Conservation (phyloP, 2,329 filamentous ascomycete genomes). For the Aschersonia sp. region DNA sequence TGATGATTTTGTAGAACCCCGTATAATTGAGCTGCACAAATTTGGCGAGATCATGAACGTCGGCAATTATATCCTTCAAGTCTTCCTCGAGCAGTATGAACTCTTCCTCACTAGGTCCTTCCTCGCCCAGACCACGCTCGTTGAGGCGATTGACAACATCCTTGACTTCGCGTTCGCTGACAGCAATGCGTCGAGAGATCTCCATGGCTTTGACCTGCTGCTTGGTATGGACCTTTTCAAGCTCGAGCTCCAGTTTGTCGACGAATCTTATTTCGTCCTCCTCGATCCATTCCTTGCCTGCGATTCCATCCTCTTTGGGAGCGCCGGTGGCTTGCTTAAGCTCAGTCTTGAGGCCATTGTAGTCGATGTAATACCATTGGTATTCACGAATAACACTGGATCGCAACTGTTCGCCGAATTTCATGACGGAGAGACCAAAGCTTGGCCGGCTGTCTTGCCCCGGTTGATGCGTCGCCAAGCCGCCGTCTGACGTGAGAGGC, state of each 20-base stretch:
- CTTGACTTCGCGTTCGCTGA: conserved; percentile 77
- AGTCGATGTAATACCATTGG: conserved; percentile 96
- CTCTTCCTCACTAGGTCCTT: conserved; percentile 70
- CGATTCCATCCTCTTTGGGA: conserved; percentile 22
- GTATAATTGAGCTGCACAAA: conserved; percentile 98
- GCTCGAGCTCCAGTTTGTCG: conserved; percentile 70
- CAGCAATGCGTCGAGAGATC: conserved; percentile 79
- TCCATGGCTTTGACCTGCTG: conserved; percentile 96
- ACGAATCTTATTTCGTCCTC: conserved; percentile 88
- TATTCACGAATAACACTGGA: conserved; percentile 95
- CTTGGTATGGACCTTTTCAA: conserved; percentile 96
- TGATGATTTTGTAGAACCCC: conserved; percentile 99
- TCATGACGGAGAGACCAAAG: conserved; percentile 33
- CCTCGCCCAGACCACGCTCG: conserved; percentile 40
- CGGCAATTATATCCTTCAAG: conserved; percentile 92
- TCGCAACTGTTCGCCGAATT: conserved; percentile 93
- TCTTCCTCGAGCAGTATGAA: conserved; percentile 90
- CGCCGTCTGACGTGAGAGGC: no score
- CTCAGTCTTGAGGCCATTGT: conserved; percentile 80
- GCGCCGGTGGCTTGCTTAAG: conserved; percentile 60
- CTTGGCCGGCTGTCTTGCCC: no score
- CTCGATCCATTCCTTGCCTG: conserved; percentile 63
- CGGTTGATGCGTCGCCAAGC: no score
- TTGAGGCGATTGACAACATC: conserved; percentile 70
- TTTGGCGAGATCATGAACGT: conserved; percentile 95